Evolutionary conservation across 1,284 basidiomycete species (phyloP), one percentile per base, ranked within the genome.

Genomic region (Ceratobasidium sp.): DNA sequence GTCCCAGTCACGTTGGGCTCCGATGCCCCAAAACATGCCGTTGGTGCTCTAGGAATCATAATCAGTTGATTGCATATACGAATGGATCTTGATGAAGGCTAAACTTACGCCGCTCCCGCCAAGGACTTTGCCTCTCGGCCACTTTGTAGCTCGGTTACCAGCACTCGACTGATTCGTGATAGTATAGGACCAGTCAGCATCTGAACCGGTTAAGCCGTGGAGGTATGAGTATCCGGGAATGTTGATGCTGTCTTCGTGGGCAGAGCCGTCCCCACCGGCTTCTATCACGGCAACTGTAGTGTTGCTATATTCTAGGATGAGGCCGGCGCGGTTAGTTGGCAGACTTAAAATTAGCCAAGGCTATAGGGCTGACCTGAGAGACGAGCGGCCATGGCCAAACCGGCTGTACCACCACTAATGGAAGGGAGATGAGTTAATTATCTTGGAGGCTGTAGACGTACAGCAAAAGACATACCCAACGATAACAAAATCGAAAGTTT

Each of bases 341-440:
- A 12, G 46, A 28, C 33, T n/a, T 23, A 44, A 20, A 48, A 66
- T 23, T 26, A 13, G 2, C 26, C 26, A 13, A 28, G 26, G 15
- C 7, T 4, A n/a, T 20, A 26, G 17, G 28, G 33, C 71, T 40
- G 7, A 74, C 71, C 71, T 61, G 71, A 74, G 23, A 89, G 81
- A 26, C 88, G 84, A 10, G 84, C 82, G 0, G 87, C 88, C 26
- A 89, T 81, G 1, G 87, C 86, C 3, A 89, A 82, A 66, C 88
- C 88, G 0, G 87, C 87, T 2, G 86, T 85, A 28, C 88, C 88
- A 57, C 88, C 88, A n/a, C 71, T 74, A 26, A 1, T 6, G 59
- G n/a, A n/a, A n/a, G n/a, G n/a, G n/a, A n/a, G n/a, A n/a, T n/a
- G n/a, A n/a, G n/a, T n/a, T n/a, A n/a, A n/a, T n/a, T n/a, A n/a